phyloP scores from a whole-genome alignment of 2,329 filamentous ascomycete genomes.

The Fusarium sp. region DNA sequence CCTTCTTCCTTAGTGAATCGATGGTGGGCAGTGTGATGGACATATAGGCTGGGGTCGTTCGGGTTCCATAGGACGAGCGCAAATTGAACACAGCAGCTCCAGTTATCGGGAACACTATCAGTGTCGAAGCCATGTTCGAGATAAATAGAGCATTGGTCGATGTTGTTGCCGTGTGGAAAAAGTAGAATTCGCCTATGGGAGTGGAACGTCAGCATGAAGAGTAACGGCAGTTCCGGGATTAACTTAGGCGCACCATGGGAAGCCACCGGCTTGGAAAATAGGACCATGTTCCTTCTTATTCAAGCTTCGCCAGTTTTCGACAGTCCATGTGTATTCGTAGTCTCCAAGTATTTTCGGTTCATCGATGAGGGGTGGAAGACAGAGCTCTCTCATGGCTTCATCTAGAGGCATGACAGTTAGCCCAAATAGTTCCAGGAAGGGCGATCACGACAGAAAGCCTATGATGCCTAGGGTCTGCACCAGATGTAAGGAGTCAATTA shows the following conservation, averaged over 20 bases:
- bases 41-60: conserved; percentile 87
- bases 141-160: conserved; percentile 93
- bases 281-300: conserved; percentile 88
- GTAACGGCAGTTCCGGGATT: conserved; percentile 43
- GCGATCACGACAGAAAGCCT: background rate
- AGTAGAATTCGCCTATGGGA: conserved; percentile 84
- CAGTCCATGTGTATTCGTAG: conserved; percentile 83
- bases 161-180: conserved; percentile 94
- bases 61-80: conserved; percentile 93
- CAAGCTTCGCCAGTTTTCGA: conserved; percentile 82
- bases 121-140: conserved; percentile 92
- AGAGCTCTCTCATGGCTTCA: conserved; percentile 85
- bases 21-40: conserved; percentile 87
- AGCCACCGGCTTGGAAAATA: conserved; percentile 84
- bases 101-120: conserved; percentile 82
- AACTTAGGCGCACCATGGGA: conserved; percentile 74
- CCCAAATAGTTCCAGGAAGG: background rate
- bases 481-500: background rate
- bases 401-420: conserved; percentile 58
- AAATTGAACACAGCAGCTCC: conserved; percentile 97
- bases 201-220: conserved; percentile 34
- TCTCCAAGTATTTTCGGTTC: conserved; percentile 86
- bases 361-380: conserved; percentile 76
- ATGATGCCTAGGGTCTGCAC: background rate
- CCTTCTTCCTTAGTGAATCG: conserved; percentile 96